A percentile compares a stretch with the other conserved stretches of the same genome.
Evolutionary conservation across 1,284 basidiomycete species (phyloP).

Genomic region (Peniophora sp.): DNA sequence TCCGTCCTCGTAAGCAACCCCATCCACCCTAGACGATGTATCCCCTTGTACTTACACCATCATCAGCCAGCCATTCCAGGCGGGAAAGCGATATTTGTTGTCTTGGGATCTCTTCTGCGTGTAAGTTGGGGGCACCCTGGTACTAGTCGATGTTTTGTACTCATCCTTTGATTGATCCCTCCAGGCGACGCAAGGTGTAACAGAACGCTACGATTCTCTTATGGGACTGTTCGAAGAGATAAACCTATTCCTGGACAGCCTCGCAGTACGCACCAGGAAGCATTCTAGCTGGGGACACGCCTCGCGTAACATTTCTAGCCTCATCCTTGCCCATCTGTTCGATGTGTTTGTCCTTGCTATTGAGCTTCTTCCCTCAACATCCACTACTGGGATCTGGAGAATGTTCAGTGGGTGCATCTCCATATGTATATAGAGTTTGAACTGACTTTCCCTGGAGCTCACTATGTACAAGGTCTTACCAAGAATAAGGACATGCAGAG

Average conservation of each 20-base stretch:
- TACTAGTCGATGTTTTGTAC: not conserved
- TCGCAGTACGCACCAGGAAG: not conserved
- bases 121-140: no score
- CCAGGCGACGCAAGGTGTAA: not conserved
- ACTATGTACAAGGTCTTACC: not conserved
- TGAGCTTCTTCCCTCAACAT: not conserved
- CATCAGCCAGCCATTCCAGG: not conserved
- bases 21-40: not conserved
- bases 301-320: not conserved
- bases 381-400: not conserved
- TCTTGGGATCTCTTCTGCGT: not conserved
- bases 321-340: not conserved
- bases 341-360: not conserved
- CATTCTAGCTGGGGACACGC: not conserved
- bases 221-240: not conserved
- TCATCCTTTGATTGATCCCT: not conserved
- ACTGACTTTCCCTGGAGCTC: not conserved
- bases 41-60: not conserved
- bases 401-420: not conserved
- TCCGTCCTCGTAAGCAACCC: not conserved
- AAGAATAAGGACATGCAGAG: not conserved
- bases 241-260: not conserved
- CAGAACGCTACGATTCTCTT: not conserved
- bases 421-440: not conserved
- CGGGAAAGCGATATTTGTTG: not conserved